A percentile compares a stretch with the other conserved stretches of the same genome.
Evolutionary conservation across 2,329 filamentous ascomycete genomes (phyloP).

Genomic region (Hypoxylon rubiginosum): DNA sequence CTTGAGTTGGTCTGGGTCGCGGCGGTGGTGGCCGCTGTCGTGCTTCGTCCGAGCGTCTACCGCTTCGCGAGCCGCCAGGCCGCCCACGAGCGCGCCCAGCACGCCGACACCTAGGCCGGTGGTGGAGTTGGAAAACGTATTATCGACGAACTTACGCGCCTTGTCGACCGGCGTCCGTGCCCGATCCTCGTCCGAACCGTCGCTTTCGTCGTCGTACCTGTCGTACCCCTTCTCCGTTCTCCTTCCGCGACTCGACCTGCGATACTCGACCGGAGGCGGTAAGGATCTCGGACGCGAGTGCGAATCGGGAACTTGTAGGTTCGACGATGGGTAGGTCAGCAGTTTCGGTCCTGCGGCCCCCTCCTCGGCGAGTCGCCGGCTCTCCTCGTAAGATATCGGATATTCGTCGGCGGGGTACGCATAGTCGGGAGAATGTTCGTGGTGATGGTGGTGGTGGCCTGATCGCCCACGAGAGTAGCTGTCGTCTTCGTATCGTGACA

Average conservation of each 20-base stretch:
- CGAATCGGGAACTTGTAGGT: slow-evolving; percentile 45
- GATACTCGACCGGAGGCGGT: slow-evolving; percentile 43
- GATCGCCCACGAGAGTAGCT: slow-evolving; percentile 40
- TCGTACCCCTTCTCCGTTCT: slow-evolving; percentile 30
- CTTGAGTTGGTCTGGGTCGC: slow-evolving; percentile 51
- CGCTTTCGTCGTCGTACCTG: slow-evolving; percentile 43
- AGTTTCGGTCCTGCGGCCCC: slow-evolving; percentile 38
- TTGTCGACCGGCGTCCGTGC: slow-evolving; percentile 55
- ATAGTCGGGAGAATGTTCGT: slow-evolving; percentile 39
- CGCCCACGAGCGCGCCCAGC: slow-evolving; percentile 67
- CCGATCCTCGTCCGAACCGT: slow-evolving; percentile 45
- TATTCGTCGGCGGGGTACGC: slow-evolving; percentile 30
- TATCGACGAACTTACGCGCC: slow-evolving; percentile 58
- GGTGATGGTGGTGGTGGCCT: slow-evolving; percentile 27
- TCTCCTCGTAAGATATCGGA: slow-evolving; percentile 35
- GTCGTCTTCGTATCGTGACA: slow-evolving; percentile 48
- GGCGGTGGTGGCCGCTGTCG: slow-evolving; percentile 40
- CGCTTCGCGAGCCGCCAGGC: slow-evolving; percentile 65
- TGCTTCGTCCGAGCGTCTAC: slow-evolving; percentile 57
- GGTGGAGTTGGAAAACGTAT: slow-evolving; percentile 63
- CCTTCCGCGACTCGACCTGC: slow-evolving; percentile 30
- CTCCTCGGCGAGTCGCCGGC: slow-evolving; percentile 36
- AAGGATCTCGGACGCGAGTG: slow-evolving; percentile 48
- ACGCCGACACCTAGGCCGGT: slow-evolving; percentile 66
- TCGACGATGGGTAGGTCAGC: slow-evolving; percentile 40